phyloP scores from a whole-genome alignment of 225 moss, liverwort and hornwort species.

The Neckera pumila region DNA sequence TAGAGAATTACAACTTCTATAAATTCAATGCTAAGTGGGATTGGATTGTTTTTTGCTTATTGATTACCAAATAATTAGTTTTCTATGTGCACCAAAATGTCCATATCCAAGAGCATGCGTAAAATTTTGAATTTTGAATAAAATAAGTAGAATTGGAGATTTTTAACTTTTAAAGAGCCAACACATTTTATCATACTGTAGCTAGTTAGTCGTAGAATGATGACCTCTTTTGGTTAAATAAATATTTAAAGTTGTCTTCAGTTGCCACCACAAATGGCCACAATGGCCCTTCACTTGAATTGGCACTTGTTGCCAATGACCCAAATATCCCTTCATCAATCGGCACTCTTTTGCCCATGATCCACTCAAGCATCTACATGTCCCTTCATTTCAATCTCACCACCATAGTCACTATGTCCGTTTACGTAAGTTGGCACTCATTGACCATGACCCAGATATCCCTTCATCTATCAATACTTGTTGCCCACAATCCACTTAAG shows the following conservation, averaged over 20 bases:
- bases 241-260: not conserved
- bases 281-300: too few relatives aligned
- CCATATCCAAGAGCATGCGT: not conserved
- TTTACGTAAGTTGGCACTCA: not conserved
- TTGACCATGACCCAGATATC: not conserved
- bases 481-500: fast-evolving
- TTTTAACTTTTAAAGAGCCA: not conserved
- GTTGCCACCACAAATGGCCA: too few relatives aligned
- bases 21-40: not conserved
- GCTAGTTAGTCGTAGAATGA: not conserved
- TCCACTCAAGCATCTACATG: not conserved
- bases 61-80: not conserved
- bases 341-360: fast-evolving
- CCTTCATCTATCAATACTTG: fast-evolving
- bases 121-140: not conserved
- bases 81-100: not conserved
- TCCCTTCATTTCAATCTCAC: not conserved
- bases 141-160: not conserved
- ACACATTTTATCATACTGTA: not conserved
- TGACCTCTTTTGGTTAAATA: not conserved
- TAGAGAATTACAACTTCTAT: not conserved
- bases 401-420: fast-evolving
- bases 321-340: not conserved
- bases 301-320: fast-evolving
- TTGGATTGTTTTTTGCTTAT: not conserved